These are phyloP conservation scores for Myochromella boudieri DNA, from an alignment of 768 basidiomycete genomes.

Conservation along the genomic window DNA sequence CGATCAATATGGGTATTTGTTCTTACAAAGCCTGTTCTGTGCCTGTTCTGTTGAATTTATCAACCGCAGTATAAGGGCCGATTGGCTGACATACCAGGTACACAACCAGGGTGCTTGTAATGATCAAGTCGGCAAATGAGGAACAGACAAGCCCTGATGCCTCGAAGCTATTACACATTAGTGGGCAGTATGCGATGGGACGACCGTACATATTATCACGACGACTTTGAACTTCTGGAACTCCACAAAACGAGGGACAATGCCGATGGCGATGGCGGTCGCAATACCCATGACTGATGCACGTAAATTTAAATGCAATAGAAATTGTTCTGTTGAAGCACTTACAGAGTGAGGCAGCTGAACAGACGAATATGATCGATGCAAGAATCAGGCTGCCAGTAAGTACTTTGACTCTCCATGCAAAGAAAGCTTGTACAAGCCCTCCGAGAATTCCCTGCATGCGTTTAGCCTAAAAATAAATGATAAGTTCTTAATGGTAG, in stretches of 20 bases:
- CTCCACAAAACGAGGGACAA: conserved; percentile 19
- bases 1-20: conserved; percentile 40
- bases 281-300: conserved; percentile 23
- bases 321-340: background rate
- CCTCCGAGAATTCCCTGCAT: conserved; percentile 14
- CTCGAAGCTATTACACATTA: background rate
- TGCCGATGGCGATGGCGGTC: conserved; percentile 20
- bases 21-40: conserved; percentile 36
- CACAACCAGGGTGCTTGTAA: conserved; percentile 37
- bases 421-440: conserved; percentile 17
- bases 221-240: conserved; percentile 25
- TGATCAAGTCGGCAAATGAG: conserved; percentile 35
- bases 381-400: conserved; percentile 16
- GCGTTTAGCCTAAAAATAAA: background rate
- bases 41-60: conserved; percentile 26
- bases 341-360: conserved; percentile 17
- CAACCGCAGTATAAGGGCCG: too few relatives aligned
- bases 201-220: conserved; percentile 18
- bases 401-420: conserved; percentile 24
- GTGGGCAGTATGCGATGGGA: background rate
- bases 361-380: conserved; percentile 13
- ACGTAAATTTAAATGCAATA: background rate
- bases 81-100: conserved; percentile 29
- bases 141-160: conserved; percentile 36
- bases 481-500: background rate